phyloP scores from a whole-genome alignment of 108 stramenopile genomes.

The Chaetoceros tenuissimus region DNA sequence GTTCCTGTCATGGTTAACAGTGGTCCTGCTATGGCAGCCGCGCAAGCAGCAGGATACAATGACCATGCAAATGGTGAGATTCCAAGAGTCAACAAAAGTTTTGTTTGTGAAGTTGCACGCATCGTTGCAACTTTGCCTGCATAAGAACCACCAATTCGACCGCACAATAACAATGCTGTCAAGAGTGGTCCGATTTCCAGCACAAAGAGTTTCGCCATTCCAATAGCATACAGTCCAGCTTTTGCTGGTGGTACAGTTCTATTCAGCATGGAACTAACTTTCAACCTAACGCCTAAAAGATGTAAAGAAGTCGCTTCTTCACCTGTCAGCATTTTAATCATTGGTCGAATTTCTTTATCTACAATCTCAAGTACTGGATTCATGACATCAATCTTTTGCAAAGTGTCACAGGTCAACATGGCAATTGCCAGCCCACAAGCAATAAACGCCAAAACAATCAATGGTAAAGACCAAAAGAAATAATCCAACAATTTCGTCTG shows the following conservation, averaged over 20 bases:
- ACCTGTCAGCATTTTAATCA: conserved; percentile 64
- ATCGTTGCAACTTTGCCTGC: conserved; percentile 74
- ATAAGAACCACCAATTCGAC: conserved; percentile 73
- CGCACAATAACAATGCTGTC: conserved; percentile 63
- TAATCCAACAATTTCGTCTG: conserved; percentile 53
- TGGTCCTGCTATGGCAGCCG: conserved; percentile 60
- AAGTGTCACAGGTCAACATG: conserved; percentile 65
- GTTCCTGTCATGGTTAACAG: conserved; percentile 63
- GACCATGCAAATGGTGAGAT: conserved; percentile 56
- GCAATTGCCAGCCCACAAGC: conserved; percentile 74
- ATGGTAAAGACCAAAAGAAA: conserved; percentile 49
- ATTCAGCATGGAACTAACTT: conserved; percentile 49
- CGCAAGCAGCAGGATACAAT: conserved; percentile 49
- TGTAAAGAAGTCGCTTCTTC: conserved; percentile 45
- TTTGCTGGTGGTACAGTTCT: conserved; percentile 64
- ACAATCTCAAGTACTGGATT: conserved; percentile 57
- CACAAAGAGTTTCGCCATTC: conserved; percentile 72
- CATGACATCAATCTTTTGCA: conserved; percentile 54
- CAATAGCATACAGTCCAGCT: conserved; percentile 64
- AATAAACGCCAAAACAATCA: conserved; percentile 60
- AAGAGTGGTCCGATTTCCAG: conserved; percentile 76
- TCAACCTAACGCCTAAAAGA: conserved; percentile 61
- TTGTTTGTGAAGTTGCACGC: conserved; percentile 71
- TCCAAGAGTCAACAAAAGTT: conserved; percentile 56
- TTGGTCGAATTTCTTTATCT: conserved; percentile 51